Base-by-base conservation (phyloP, 768 basidiomycete species). In the Leccinum ochraceum region DNA sequence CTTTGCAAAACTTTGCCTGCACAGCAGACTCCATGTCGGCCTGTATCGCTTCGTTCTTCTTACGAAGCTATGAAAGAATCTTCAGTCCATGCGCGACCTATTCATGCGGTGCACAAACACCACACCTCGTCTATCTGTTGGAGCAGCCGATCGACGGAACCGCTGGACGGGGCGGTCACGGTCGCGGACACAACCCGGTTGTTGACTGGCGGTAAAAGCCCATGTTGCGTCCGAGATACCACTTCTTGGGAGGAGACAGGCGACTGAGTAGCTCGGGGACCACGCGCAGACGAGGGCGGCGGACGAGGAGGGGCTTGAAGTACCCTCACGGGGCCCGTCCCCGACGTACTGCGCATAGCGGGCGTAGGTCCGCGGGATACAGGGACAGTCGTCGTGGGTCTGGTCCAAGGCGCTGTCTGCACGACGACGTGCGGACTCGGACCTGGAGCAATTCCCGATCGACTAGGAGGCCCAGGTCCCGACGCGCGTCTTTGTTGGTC, bases 1-100 rank as follows among this genome's bases (percentile, higher is more conserved):
- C 85, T 67, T 86, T 90, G 34, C 78, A 73, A 44, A 84, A 77
- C 61, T 80, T 85, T 8, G 76, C 78, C 52, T 84, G 80, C 53
- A 77, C 70, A 3, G 84, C 84, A 42, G 77, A 77, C 60, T 80
- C 76, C 52, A 86, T 69, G 2, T 79, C 78, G 26, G 70, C 61
- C 58, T 80, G 80, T 20, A 83, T 76, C n/a, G 59, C 75, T 42
- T 75, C 68, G 65, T 88, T 84, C 62, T 81, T 77, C 69, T 77
- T 74, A 42, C 75, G 77, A 60, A 88, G 74, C 86, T 89, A 66
- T 28, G 67, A 59, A 52, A 62, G 6, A 11, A 13, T 36, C 48
- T 30, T 62, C n/a, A 63, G 55, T 48, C 17, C 60, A 59, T 16
- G 65, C 62, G 59, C 60, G 58, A 60, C 39, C 59, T 39, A 53